phyloP scores from a whole-genome alignment of 768 basidiomycete genomes.

The Strobilomyces echinocephalus region DNA sequence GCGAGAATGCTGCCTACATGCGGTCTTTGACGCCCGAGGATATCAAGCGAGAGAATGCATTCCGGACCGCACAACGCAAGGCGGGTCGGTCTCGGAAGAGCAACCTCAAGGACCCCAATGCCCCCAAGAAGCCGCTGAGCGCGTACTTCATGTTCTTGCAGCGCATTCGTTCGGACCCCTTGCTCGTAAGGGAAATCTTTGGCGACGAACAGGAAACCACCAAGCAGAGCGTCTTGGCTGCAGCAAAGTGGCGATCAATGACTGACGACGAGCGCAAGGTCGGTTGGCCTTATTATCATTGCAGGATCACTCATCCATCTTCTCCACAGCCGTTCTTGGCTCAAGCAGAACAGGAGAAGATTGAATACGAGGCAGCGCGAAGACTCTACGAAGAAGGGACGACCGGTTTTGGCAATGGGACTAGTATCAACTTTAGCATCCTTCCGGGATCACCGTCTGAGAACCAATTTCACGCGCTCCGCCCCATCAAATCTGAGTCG shows the following conservation, averaged over 20 bases:
- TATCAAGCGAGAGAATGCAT: conserved; percentile 90
- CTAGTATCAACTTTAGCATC: conserved; percentile 81
- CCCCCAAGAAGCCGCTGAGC: conserved; percentile 90
- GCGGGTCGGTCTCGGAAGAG: conserved; percentile 89
- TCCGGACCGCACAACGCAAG: conserved; percentile 87
- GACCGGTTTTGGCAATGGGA: conserved; percentile 55
- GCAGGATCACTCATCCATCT: conserved; percentile 13
- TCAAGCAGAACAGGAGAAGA: conserved; percentile 92
- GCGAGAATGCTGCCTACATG: conserved; percentile 81
- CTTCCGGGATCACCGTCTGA: conserved; percentile 61
- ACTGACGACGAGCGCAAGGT: conserved; percentile 92
- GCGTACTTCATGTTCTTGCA: conserved; percentile 96
- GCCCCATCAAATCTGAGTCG: conserved; percentile 53
- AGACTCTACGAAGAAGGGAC: conserved; percentile 85
- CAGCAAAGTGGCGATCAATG: conserved; percentile 90
- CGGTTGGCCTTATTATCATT: conserved; percentile 18
- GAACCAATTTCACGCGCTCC: conserved; percentile 37
- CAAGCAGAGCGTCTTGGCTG: conserved; percentile 90
- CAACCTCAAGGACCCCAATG: conserved; percentile 96
- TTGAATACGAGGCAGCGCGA: conserved; percentile 84
- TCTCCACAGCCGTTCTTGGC: conserved; percentile 75
- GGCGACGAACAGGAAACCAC: conserved; percentile 91
- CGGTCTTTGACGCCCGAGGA: conserved; percentile 86
- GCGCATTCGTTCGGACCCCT: conserved; percentile 75
- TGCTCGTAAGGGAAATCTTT: conserved; percentile 75